These are phyloP conservation scores for Phalaenopsis aphrodite DNA, from an alignment of 106 monocot genomes.

Conservation along the genomic window DNA sequence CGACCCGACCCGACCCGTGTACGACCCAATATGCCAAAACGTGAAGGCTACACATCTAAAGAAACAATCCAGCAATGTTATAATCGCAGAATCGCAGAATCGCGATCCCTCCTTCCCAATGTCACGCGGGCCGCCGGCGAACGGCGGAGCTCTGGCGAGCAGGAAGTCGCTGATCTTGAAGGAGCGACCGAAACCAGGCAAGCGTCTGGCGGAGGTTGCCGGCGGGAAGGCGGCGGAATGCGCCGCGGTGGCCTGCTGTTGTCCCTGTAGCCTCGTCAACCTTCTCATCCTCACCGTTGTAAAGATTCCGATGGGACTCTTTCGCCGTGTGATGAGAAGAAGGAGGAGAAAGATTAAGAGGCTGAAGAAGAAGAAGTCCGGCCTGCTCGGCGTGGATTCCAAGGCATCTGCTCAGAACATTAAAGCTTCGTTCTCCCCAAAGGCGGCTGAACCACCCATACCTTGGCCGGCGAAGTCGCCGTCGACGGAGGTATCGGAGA, in stretches of 20 bases:
- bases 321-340: conserved; percentile 9
- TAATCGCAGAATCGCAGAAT: not conserved
- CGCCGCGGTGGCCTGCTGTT: conserved; percentile 36
- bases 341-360: conserved; percentile 5
- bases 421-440: not conserved
- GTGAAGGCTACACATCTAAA: not conserved
- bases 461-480: conserved; percentile 11
- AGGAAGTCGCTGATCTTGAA: not conserved
- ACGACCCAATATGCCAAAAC: not conserved
- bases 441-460: not conserved
- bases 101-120: not conserved
- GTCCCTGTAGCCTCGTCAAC: conserved; percentile 28
- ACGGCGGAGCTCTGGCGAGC: not conserved
- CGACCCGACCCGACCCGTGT: not conserved
- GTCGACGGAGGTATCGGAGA: conserved; percentile 29
- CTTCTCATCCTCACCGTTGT: conserved; percentile 25
- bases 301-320: conserved; percentile 26
- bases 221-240: conserved; percentile 37
- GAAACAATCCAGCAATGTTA: not conserved
- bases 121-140: not conserved
- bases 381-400: not conserved
- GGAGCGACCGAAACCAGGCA: not conserved
- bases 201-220: conserved; percentile 26
- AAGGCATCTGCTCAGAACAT: not conserved
- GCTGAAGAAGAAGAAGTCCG: not conserved